These are phyloP conservation scores for Diplotaxis tenuifolia DNA, from an alignment of 345 rosid genomes.

Conservation along the genomic window DNA sequence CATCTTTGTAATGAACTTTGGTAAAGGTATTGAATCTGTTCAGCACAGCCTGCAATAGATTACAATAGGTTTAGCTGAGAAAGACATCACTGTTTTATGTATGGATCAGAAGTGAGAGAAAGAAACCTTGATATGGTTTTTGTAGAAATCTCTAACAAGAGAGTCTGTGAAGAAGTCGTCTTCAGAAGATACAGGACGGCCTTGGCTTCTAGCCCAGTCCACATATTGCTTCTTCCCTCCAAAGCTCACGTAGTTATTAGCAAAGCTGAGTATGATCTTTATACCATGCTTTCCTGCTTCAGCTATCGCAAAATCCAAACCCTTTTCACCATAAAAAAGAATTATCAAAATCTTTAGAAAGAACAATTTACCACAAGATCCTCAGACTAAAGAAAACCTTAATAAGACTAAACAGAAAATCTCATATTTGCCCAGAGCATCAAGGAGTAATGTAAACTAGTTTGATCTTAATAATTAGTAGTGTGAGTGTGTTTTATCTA, in stretches of 20 bases:
- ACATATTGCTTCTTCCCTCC: constrained; percentile 93
- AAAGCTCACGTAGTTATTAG: constrained; percentile 67
- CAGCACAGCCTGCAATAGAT: constrained; percentile 56
- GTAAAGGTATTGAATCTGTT: constrained; percentile 69
- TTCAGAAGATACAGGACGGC: constrained; percentile 64
- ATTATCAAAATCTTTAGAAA: neutral
- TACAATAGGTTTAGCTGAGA: neutral
- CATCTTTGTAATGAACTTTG: constrained; percentile 77
- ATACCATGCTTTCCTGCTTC: constrained; percentile 74
- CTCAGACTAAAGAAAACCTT: neutral
- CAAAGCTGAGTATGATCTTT: constrained; percentile 70
- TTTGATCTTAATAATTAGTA: neutral
- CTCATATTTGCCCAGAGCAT: too few relatives aligned
- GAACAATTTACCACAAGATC: neutral
- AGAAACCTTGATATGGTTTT: constrained; percentile 74
- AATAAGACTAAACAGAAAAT: too few relatives aligned
- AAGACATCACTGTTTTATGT: neutral
- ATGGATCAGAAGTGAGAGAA: constrained; percentile 9
- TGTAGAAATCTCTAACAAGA: constrained; percentile 67
- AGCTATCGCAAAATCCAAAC: constrained; percentile 91
- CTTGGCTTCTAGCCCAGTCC: constrained; percentile 68
- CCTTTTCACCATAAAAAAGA: constrained; percentile 42
- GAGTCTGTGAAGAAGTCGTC: constrained; percentile 88
- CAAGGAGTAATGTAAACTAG: too few relatives aligned
- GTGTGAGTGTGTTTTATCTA: neutral